Percentiles rank a stretch among this genome's conserved stretches.
phyloP scores from a whole-genome alignment of 306 rosid genomes.

The Cicer pinnatifidum region DNA sequence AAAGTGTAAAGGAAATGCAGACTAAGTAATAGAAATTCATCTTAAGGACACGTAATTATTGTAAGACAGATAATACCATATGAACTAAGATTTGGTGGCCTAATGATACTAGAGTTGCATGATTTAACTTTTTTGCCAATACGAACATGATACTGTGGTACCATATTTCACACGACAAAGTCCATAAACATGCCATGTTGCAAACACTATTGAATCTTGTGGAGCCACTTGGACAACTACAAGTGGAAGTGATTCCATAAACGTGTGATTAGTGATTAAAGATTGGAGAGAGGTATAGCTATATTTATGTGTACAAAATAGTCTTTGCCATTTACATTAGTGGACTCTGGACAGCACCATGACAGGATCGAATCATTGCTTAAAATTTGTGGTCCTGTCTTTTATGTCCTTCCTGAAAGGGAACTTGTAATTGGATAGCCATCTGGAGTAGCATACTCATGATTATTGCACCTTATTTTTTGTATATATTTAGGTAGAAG shows the following conservation, averaged over 20 bases:
- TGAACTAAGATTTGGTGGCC: slow-evolving; percentile 12
- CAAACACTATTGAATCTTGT: slow-evolving; percentile 30
- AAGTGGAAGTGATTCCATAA: slow-evolving; percentile 38
- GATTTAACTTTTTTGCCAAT: slow-evolving; percentile 11
- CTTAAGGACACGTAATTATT: slow-evolving; percentile 10
- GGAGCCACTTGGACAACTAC: slow-evolving; percentile 41
- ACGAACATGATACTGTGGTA: slow-evolving; percentile 11
- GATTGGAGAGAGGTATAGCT: slow-evolving; percentile 25
- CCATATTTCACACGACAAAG: slow-evolving; percentile 23
- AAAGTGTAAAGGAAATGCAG: background rate
- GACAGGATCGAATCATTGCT: slow-evolving; percentile 26
- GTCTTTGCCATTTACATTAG: slow-evolving; percentile 39
- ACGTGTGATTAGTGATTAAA: slow-evolving; percentile 9
- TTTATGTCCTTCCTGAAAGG: slow-evolving; percentile 33
- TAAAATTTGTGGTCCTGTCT: slow-evolving; percentile 40
- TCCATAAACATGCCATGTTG: slow-evolving; percentile 44
- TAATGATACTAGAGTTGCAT: slow-evolving; percentile 30
- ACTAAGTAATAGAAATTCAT: slow-evolving; percentile 1
- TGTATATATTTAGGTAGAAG: slow-evolving; percentile 23
- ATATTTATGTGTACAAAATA: slow-evolving; percentile 28
- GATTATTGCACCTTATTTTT: slow-evolving; percentile 11
- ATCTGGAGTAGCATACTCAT: slow-evolving; percentile 28
- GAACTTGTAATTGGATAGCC: slow-evolving; percentile 35
- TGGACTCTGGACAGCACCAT: slow-evolving; percentile 42
- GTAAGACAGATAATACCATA: slow-evolving; percentile 9